A percentile compares a stretch with the other conserved stretches of the same genome.
These are phyloP conservation scores for Hypericum perforatum DNA, from an alignment of 345 rosid species.

Conservation along the genomic window DNA sequence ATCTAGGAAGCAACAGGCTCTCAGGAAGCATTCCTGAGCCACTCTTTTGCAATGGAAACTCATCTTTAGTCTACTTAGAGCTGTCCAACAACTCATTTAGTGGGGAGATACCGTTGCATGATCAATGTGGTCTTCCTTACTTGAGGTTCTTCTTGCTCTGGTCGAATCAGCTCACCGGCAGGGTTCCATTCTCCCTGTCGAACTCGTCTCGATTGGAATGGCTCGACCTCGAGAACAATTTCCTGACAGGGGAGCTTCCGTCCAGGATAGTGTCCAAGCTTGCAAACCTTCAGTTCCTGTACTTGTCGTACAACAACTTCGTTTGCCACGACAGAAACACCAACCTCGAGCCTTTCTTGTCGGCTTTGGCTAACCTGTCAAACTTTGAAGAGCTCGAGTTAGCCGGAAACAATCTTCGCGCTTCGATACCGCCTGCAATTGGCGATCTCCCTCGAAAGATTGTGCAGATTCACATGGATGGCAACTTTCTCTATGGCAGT, in stretches of 20 bases:
- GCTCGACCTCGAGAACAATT: constrained; percentile 75
- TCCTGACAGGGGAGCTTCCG: constrained; percentile 65
- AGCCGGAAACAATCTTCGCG: constrained; percentile 68
- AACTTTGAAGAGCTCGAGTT: constrained; percentile 64
- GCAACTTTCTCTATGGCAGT: constrained; percentile 55
- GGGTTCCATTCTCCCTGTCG: constrained; percentile 45
- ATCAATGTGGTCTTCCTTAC: constrained; percentile 38
- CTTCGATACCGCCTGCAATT: constrained; percentile 49
- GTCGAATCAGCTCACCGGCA: constrained; percentile 59
- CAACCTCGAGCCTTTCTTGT: constrained; percentile 66
- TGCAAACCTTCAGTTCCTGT: constrained; percentile 63
- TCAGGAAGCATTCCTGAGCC: constrained; percentile 40
- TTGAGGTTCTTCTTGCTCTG: constrained; percentile 66
- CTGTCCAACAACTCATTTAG: constrained; percentile 68
- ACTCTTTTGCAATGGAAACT: constrained; percentile 55
- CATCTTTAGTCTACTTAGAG: constrained; percentile 50
- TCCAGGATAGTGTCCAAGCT: constrained; percentile 40
- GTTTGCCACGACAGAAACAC: constrained; percentile 60
- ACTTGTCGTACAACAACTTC: constrained; percentile 68
- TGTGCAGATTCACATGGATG: constrained; percentile 65
- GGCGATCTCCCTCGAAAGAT: constrained; percentile 54
- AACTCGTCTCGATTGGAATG: constrained; percentile 65
- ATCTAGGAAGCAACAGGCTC: constrained; percentile 51
- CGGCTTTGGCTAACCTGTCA: constrained; percentile 47
- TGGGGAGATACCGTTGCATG: constrained; percentile 47